Evolutionary conservation across 2,329 filamentous ascomycete genomes (phyloP), one percentile per base, ranked within the genome.

Genomic region (Botrytis fabae): DNA sequence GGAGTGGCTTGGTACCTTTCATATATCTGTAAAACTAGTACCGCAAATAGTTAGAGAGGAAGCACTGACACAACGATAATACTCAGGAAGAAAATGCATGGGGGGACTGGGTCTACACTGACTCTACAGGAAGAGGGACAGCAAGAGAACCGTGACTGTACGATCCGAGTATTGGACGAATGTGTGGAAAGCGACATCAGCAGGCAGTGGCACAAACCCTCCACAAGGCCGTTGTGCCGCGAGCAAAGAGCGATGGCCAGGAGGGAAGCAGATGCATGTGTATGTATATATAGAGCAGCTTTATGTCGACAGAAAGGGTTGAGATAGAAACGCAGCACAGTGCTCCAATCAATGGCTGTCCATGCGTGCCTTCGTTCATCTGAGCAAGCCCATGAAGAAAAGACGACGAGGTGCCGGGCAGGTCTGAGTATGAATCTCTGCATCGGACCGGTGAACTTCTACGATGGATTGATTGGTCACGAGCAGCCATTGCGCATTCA

Each of bases 1-100:
- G 14, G 0, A 66, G n/a, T 20, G 14, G 42, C 38, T 35, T 35
- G 54, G 40, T 59, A 48, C 25, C 25, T 38, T 65, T 35, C 7
- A 51, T 51, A 65, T 57, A 28, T 28, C 18, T 28, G 8, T 54
- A 54, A 10, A 57, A 46, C 66, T 44, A 57, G 65, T n/a, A n/a
- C 38, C 61, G 9, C 28, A 61, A 32, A 61, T 70, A 12, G 68
- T 69, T 59, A 57, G 46, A 9, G 28, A 25, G 65, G 35, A 54
- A 69, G 65, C 65, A 46, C n/a, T 69, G 46, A 40, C 42, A 54
- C 48, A 51, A 66, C 63, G 63, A 65, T 65, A 65, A 65, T 65
- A 35, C 42, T 68, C 38, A 54, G 64, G 64, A 54, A 38, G 14
- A 28, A 46, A 46, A 64, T 35, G 32, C 20, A 54, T 68, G 64